These are phyloP conservation scores for Alnus rubra DNA, from an alignment of 306 rosid genomes.

Conservation along the genomic window DNA sequence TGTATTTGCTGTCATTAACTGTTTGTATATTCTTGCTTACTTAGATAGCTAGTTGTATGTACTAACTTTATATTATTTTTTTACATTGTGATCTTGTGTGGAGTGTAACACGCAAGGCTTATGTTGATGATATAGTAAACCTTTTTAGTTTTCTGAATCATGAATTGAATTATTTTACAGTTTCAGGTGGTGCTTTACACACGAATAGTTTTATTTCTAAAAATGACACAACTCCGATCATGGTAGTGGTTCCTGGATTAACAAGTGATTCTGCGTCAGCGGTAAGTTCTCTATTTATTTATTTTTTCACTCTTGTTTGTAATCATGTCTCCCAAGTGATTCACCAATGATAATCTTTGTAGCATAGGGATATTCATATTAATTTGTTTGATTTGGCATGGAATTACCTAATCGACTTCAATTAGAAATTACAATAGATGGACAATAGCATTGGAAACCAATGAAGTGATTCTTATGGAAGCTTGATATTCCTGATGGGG, in stretches of 20 bases:
- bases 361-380: neutral
- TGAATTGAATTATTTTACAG: constrained; percentile 39
- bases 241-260: constrained; percentile 80
- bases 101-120: neutral
- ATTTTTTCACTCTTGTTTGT: neutral
- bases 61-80: neutral
- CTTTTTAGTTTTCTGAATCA: constrained; percentile 3
- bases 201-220: constrained; percentile 30
- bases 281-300: constrained; percentile 48
- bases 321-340: neutral
- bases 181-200: constrained; percentile 38
- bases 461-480: neutral
- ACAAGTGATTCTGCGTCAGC: constrained; percentile 82
- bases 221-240: constrained; percentile 62
- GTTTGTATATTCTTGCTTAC: too few species aligned
- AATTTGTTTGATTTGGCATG: constrained; percentile 13
- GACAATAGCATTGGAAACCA: neutral
- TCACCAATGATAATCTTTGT: neutral
- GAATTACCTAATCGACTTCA: neutral
- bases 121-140: neutral
- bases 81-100: neutral
- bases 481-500: neutral
- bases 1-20: too few species aligned
- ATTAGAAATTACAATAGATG: neutral
- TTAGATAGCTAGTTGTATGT: neutral